Evolutionary conservation across 208 protist species (phyloP).

Genomic region (Wallacemonas rigidus): DNA sequence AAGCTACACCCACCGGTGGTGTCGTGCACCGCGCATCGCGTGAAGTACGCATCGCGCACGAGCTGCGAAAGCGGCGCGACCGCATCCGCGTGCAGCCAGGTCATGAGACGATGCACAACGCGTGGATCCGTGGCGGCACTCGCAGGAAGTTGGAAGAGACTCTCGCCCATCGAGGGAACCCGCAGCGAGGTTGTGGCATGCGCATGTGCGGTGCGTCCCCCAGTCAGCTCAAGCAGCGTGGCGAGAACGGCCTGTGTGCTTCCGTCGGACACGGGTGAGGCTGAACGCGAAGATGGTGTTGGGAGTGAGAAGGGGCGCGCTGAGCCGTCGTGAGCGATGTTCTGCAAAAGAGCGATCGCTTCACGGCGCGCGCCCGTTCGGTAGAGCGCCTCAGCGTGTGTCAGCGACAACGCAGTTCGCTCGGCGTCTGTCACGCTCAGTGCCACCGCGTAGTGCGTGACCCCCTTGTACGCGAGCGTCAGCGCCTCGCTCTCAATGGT

Average conservation of each 20-base stretch:
- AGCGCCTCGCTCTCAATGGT: background rate
- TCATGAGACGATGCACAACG: slow-evolving; percentile 61
- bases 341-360: slow-evolving; percentile 36
- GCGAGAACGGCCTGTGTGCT: too few relatives aligned
- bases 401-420: slow-evolving; percentile 23
- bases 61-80: slow-evolving; percentile 65
- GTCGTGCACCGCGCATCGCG: slow-evolving; percentile 44
- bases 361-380: slow-evolving; percentile 25
- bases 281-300: too few relatives aligned
- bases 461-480: background rate
- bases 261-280: too few relatives aligned
- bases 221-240: too few relatives aligned
- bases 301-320: background rate
- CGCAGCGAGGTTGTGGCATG: too few relatives aligned
- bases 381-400: slow-evolving; percentile 35
- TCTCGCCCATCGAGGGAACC: too few relatives aligned
- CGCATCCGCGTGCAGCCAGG: slow-evolving; percentile 51
- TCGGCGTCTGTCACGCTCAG: background rate
- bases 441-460: background rate
- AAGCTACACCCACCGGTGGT: slow-evolving; percentile 58
- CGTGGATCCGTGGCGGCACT: slow-evolving; percentile 32
- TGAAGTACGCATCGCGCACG: slow-evolving; percentile 71
- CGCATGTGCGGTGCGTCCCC: too few relatives aligned
- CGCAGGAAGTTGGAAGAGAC: slow-evolving; percentile 26
- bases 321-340: background rate